Evolutionary conservation across 305 asterid genomes (phyloP), one percentile per base, ranked within the genome.

Genomic region (Ruellia speciosa): DNA sequence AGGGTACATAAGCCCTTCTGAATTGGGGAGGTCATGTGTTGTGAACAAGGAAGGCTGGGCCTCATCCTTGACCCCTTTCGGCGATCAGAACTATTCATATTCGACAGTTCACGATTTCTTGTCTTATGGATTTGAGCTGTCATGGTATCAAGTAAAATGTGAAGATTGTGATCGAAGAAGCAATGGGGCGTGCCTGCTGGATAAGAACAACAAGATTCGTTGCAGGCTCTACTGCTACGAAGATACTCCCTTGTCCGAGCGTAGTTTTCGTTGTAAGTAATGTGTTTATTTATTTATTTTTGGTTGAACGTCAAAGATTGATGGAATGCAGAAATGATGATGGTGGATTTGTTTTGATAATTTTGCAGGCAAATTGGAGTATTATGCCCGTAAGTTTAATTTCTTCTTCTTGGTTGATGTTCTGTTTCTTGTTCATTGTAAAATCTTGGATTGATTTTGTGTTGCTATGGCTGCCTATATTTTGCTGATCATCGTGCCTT

Each of bases 171-270:
- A 18, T 15, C 31, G 16, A 4, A n/a, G 16, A 4, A n/a, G 16
- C 16, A 43, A 52, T 3, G 56, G 56, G 15, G 6, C 15, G 9
- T 52, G 56, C n/a, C 5, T 9, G 3, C 37, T 52, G 0, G 56
- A 18, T 37, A 31, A n/a, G 56, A 31, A 31, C 10, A 14, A 20
- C 14, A 8, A 18, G 34, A 24, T 52, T 8, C 31, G 15, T 1
- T 52, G 56, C 35, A 28, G 49, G 34, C 56, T 18, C 18, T 12
- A 16, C 50, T 60, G 43, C 7, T 37, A 34, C 17, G 41, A 40
- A 39, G 41, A 53, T 52, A 52, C 56, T 28, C 56, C 56, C 51
- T 49, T 59, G n/a, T 51, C 34, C 31, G 24, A 34, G 24, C 64
- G 46, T 39, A 54, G 56, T 14, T 52, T 52, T 12, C 35, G 56